A percentile compares a stretch with the other conserved stretches of the same genome.
Conservation (phyloP, 2,329 filamentous ascomycete species). For the Penicillium hesseltinei region DNA sequence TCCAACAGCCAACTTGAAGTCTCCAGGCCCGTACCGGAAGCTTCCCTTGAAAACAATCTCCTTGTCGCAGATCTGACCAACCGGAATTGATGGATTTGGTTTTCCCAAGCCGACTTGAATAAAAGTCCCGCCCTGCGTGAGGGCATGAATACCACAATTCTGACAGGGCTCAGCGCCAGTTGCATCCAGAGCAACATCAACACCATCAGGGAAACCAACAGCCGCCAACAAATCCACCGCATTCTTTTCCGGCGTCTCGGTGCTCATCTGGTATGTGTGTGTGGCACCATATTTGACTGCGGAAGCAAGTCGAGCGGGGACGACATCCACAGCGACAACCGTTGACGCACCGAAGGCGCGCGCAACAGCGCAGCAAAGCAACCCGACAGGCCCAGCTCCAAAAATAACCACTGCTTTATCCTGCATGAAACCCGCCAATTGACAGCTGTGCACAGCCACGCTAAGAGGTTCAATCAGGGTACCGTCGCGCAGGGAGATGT, state of each 20-base stretch:
- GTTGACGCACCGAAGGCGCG: slow-evolving; percentile 74
- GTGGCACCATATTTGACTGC: slow-evolving; percentile 63
- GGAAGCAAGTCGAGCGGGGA: slow-evolving; percentile 63
- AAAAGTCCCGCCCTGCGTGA: slow-evolving; percentile 68
- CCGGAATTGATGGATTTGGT: slow-evolving; percentile 60
- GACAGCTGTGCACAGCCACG: slow-evolving; percentile 76
- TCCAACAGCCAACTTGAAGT: slow-evolving; percentile 77
- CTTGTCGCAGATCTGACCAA: slow-evolving; percentile 82
- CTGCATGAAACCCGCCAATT: slow-evolving; percentile 67
- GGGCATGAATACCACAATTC: slow-evolving; percentile 65
- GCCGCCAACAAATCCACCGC: slow-evolving; percentile 62
- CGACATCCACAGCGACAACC: slow-evolving; percentile 76
- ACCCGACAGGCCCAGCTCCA: slow-evolving; percentile 78
- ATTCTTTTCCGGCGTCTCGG: slow-evolving; percentile 65
- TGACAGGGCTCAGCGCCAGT: slow-evolving; percentile 72
- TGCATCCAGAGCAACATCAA: slow-evolving; percentile 74
- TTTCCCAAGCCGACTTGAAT: slow-evolving; percentile 86
- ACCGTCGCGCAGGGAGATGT: slow-evolving; percentile 67
- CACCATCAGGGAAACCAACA: slow-evolving; percentile 60
- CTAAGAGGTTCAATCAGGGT: slow-evolving; percentile 82
- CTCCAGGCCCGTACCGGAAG: slow-evolving; percentile 81
- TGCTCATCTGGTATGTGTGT: slow-evolving; percentile 56
- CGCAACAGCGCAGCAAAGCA: slow-evolving; percentile 80
- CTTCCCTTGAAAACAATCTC: slow-evolving; percentile 80
- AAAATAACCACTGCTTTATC: slow-evolving; percentile 78